Conservation (phyloP, 2,329 filamentous ascomycete genomes). For the Elsinoe batatas region DNA sequence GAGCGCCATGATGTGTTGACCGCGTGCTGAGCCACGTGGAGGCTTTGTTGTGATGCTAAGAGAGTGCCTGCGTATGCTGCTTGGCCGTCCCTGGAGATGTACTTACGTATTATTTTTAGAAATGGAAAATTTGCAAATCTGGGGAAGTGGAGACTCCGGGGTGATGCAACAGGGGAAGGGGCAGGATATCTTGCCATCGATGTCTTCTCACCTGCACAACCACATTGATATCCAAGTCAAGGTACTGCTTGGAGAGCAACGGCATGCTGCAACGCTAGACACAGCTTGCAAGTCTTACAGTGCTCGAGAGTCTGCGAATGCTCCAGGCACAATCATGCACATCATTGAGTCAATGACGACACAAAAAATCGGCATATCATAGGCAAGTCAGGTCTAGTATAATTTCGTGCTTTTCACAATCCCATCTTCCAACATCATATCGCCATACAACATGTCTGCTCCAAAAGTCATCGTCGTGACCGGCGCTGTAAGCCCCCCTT, state of each 20-base stretch:
- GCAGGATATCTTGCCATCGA: too few relatives aligned
- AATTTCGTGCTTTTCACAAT: not conserved
- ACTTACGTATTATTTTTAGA: not conserved
- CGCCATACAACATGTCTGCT: constrained; percentile 18
- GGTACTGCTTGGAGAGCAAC: too few relatives aligned
- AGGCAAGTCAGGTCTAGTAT: not conserved
- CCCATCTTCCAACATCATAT: not conserved
- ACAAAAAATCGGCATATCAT: constrained; percentile 1
- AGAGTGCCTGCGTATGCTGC: not conserved
- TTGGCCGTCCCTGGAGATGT: not conserved
- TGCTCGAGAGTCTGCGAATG: too few relatives aligned
- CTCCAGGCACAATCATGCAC: not conserved
- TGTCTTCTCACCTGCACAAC: too few relatives aligned
- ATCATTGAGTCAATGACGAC: constrained; percentile 1
- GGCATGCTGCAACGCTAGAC: too few relatives aligned
- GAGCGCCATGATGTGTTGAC: too few relatives aligned
- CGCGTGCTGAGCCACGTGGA: too few relatives aligned
- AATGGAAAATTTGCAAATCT: not conserved
- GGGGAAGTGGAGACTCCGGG: not conserved
- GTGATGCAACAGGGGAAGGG: not conserved
- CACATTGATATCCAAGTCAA: too few relatives aligned
- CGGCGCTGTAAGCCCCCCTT: constrained; percentile 22
- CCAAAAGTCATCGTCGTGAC: constrained; percentile 27
- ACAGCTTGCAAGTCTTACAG: too few relatives aligned
- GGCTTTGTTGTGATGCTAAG: too few relatives aligned